These are phyloP conservation scores for Smallanthus sonchifolius DNA, from an alignment of 129 eudicot genomes.

Conservation along the genomic window DNA sequence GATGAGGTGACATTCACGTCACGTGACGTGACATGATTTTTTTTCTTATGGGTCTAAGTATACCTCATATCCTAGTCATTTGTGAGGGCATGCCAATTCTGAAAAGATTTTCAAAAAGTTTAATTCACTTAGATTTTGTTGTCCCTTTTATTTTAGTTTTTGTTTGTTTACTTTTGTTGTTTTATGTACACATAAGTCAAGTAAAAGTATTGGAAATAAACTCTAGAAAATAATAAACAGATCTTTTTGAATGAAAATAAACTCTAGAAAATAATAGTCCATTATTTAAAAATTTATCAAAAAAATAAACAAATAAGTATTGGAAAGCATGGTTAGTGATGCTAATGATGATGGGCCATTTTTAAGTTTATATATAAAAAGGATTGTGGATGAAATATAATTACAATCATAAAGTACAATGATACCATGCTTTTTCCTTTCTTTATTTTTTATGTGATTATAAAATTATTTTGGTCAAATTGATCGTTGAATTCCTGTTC, in stretches of 20 bases:
- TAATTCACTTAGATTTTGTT: not conserved
- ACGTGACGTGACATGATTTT: too few relatives aligned
- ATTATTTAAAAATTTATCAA: constrained; percentile 10
- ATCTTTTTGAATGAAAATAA: constrained; percentile 11
- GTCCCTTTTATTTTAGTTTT: not conserved
- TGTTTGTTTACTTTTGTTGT: not conserved
- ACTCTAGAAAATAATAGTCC: constrained; percentile 18
- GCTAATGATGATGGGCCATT: constrained; percentile 36
- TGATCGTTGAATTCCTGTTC: constrained; percentile 3
- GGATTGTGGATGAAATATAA: constrained; percentile 28
- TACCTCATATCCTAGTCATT: too few relatives aligned
- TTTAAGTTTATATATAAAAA: constrained; percentile 17
- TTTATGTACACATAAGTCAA: not conserved
- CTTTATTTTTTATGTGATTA: not conserved
- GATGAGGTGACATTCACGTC: too few relatives aligned
- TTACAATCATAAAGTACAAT: constrained; percentile 38
- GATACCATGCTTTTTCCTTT: constrained; percentile 22
- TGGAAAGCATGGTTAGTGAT: constrained; percentile 39
- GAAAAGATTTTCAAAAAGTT: not conserved
- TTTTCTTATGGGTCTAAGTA: too few relatives aligned
- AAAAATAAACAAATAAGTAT: constrained; percentile 5
- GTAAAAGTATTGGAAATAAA: constrained; percentile 18
- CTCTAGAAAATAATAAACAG: constrained; percentile 8
- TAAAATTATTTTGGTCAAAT: constrained; percentile 9
- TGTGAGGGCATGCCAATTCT: not conserved